Conservation (phyloP, 768 basidiomycete genomes). For the Coprinellus micaceus region DNA sequence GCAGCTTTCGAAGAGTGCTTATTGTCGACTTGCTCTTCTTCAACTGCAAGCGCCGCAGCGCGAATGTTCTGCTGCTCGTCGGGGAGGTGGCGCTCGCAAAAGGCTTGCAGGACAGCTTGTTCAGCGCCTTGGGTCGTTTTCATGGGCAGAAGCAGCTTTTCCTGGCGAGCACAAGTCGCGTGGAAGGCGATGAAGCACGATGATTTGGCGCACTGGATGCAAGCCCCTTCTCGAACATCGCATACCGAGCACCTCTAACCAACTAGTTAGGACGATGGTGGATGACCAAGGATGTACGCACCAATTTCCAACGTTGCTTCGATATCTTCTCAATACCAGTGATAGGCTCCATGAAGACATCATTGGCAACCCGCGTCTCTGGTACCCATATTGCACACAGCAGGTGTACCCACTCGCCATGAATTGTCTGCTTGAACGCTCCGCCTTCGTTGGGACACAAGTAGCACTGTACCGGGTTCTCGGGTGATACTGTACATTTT, state of each 20-base stretch:
- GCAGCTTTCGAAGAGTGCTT: conserved; percentile 68
- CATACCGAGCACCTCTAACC: conserved; percentile 47
- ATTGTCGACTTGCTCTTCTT: conserved; percentile 40
- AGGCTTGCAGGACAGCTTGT: conserved; percentile 69
- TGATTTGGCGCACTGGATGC: conserved; percentile 91
- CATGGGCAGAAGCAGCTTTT: conserved; percentile 84
- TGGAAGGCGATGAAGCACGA: conserved; percentile 94
- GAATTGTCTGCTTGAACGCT: conserved; percentile 94
- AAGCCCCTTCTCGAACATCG: conserved; percentile 63
- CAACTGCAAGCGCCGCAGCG: conserved; percentile 48
- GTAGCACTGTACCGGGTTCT: conserved; percentile 95
- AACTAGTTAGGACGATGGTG: neutral
- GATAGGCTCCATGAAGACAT: conserved; percentile 98
- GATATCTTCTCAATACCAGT: conserved; percentile 84
- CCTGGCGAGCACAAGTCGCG: conserved; percentile 86
- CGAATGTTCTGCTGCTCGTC: conserved; percentile 71
- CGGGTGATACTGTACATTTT: conserved; percentile 97
- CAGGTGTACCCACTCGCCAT: conserved; percentile 93
- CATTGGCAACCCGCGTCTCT: conserved; percentile 88
- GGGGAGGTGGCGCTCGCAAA: conserved; percentile 88
- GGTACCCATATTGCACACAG: conserved; percentile 98
- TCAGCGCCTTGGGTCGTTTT: conserved; percentile 76
- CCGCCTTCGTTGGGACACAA: conserved; percentile 96
- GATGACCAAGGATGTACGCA: conserved; percentile 34
- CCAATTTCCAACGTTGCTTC: conserved; percentile 92